Evolutionary conservation across 148 eudicot species (phyloP).

Genomic region (Suaeda aralocaspica): DNA sequence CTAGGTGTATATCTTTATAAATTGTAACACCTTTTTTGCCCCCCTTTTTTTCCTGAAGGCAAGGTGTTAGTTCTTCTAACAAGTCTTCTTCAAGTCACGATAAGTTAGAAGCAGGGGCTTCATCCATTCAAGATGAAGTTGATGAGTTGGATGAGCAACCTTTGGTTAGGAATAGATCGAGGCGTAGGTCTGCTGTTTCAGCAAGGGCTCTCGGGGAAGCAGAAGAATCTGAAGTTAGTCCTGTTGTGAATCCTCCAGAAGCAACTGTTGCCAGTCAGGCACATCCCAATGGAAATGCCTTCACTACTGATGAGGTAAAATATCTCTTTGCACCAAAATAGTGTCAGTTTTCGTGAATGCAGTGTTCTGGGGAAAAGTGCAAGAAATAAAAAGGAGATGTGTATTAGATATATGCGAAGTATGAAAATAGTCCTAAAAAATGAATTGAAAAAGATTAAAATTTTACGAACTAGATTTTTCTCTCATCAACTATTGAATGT

Average conservation of each 20-base stretch:
- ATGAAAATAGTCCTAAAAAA: neutral
- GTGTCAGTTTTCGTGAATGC: neutral
- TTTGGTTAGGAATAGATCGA: conserved; percentile 69
- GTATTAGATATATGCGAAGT: neutral
- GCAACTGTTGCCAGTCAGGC: conserved; percentile 30
- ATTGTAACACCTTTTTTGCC: conserved; percentile 3
- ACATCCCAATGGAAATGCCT: conserved; percentile 37
- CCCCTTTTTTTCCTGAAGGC: conserved; percentile 12
- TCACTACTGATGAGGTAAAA: conserved; percentile 65
- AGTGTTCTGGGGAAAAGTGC: neutral
- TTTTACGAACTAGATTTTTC: too few relatives aligned
- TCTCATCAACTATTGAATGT: neutral
- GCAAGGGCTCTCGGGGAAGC: conserved; percentile 33
- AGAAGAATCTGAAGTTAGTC: conserved; percentile 46
- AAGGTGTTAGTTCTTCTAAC: conserved; percentile 23
- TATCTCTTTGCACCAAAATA: neutral
- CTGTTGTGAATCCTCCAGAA: conserved; percentile 44
- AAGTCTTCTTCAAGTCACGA: conserved; percentile 28
- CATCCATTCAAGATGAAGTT: conserved; percentile 60
- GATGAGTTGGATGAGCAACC: conserved; percentile 84
- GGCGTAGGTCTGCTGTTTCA: conserved; percentile 46
- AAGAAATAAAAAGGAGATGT: neutral
- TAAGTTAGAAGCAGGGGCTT: conserved; percentile 57
- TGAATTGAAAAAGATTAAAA: neutral
- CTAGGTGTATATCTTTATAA: neutral